Conservation (phyloP, 352 stramenopile species). For the Aphanomyces invadans region DNA sequence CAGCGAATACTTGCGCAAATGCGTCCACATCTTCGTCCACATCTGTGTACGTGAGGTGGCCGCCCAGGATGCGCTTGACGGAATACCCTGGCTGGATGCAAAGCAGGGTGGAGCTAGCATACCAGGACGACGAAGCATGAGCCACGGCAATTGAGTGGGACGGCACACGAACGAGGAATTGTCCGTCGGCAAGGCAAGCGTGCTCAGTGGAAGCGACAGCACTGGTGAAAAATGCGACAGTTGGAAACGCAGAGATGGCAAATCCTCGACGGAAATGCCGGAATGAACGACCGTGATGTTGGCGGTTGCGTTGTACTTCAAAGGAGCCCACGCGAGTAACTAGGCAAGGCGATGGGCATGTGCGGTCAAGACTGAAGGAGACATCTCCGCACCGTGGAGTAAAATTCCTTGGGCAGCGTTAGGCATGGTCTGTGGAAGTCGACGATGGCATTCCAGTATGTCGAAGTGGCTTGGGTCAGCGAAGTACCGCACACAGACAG, state of each 20-base stretch:
- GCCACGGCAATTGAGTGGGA: too few species aligned
- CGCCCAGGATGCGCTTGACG: neutral
- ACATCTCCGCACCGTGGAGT: conserved; percentile 1
- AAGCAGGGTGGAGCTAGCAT: neutral
- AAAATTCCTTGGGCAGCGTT: conserved; percentile 21
- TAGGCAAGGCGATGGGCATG: neutral
- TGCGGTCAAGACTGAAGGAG: neutral
- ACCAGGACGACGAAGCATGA: too few species aligned
- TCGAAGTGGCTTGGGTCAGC: conserved; percentile 2
- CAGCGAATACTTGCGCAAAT: neutral
- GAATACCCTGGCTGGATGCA: conserved; percentile 6
- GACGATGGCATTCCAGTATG: conserved; percentile 11
- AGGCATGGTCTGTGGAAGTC: conserved; percentile 21
- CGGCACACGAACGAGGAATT: neutral
- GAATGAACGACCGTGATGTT: neutral
- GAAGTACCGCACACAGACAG: neutral
- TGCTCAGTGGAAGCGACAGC: conserved; percentile 2
- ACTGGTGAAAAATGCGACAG: neutral
- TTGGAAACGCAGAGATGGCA: conserved; percentile 14
- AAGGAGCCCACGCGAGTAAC: conserved; percentile 15
- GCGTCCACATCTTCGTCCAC: conserved; percentile 7
- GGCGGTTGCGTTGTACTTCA: conserved; percentile 17
- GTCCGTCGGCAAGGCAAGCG: neutral
- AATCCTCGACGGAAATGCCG: neutral
- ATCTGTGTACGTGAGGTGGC: neutral